A percentile compares a stretch with the other conserved stretches of the same genome.
Evolutionary conservation across 805 yeast genomes (phyloP).

Genomic region (Zygosaccharomyces bisporus): DNA sequence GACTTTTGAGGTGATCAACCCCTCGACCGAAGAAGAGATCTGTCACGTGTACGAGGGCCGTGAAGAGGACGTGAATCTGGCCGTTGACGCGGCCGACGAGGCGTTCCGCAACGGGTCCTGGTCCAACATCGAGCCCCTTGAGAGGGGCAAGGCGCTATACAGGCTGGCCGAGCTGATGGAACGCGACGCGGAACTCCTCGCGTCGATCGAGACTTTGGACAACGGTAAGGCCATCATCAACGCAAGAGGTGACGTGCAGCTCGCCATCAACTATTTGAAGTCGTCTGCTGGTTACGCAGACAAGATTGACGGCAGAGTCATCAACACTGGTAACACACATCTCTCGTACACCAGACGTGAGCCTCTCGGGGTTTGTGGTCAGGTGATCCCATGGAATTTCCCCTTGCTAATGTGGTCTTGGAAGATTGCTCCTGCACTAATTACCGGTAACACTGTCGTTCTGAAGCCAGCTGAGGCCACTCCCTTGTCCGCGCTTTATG

Average conservation of each 20-base stretch:
- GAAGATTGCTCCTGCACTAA: constrained; percentile 92
- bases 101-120: constrained; percentile 80
- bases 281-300: constrained; percentile 92
- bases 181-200: constrained; percentile 62
- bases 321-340: constrained; percentile 71
- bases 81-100: constrained; percentile 78
- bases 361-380: constrained; percentile 94
- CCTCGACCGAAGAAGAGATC: constrained; percentile 70
- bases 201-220: constrained; percentile 80
- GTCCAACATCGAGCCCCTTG: constrained; percentile 65
- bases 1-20: constrained; percentile 60
- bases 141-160: constrained; percentile 57
- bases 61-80: constrained; percentile 74
- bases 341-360: constrained; percentile 79
- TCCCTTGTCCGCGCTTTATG: constrained; percentile 80
- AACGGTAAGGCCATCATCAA: constrained; percentile 79
- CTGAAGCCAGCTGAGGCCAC: constrained; percentile 91
- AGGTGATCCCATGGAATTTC: constrained; percentile 96
- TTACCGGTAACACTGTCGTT: constrained; percentile 85
- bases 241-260: constrained; percentile 71
- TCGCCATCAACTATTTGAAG: constrained; percentile 66
- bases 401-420: constrained; percentile 91
- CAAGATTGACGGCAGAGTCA: constrained; percentile 70
- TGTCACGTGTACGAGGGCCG: constrained; percentile 70
- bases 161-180: constrained; percentile 79